phyloP scores from a whole-genome alignment of 495 filamentous ascomycete genomes.

The Massariosphaeria phaeospora region DNA sequence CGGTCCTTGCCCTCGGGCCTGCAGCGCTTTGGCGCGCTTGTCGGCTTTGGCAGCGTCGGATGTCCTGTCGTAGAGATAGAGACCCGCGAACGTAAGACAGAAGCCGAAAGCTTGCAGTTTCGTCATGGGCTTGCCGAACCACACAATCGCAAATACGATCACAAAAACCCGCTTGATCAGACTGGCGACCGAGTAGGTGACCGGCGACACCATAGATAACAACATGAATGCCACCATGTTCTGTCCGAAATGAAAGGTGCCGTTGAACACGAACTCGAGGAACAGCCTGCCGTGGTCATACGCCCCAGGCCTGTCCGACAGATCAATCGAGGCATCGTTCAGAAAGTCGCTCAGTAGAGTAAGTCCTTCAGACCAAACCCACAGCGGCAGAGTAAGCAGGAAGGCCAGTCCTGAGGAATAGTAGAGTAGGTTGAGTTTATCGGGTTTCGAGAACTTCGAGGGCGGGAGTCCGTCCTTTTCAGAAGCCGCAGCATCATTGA shows the following conservation, averaged over 20 bases:
- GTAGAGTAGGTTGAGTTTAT: constrained; percentile 94
- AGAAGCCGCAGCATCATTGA: constrained; percentile 83
- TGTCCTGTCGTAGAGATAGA: constrained; percentile 95
- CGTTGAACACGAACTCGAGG: constrained; percentile 91
- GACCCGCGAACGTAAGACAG: constrained; percentile 77
- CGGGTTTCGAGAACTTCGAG: constrained; percentile 64
- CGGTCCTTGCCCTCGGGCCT: constrained; percentile 54
- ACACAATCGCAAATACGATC: constrained; percentile 88
- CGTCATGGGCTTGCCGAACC: constrained; percentile 89
- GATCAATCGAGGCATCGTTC: constrained; percentile 56
- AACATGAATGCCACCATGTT: constrained; percentile 93
- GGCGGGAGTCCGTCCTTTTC: constrained; percentile 61
- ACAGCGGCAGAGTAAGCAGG: constrained; percentile 83
- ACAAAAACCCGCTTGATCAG: constrained; percentile 97
- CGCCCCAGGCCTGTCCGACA: constrained; percentile 56
- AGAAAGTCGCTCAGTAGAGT: constrained; percentile 69
- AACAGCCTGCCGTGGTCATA: constrained; percentile 74
- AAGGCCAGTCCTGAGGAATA: constrained; percentile 93
- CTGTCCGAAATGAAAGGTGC: constrained; percentile 92
- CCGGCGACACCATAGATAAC: constrained; percentile 84
- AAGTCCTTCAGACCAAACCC: constrained; percentile 86
- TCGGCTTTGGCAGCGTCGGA: constrained; percentile 80
- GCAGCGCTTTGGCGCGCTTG: constrained; percentile 54
- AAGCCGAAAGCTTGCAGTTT: constrained; percentile 79
- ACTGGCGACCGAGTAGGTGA: constrained; percentile 93